Percentiles rank a stretch among this genome's conserved stretches.
Conservation (phyloP, 805 yeast species). For the Metschnikowia borealis region DNA sequence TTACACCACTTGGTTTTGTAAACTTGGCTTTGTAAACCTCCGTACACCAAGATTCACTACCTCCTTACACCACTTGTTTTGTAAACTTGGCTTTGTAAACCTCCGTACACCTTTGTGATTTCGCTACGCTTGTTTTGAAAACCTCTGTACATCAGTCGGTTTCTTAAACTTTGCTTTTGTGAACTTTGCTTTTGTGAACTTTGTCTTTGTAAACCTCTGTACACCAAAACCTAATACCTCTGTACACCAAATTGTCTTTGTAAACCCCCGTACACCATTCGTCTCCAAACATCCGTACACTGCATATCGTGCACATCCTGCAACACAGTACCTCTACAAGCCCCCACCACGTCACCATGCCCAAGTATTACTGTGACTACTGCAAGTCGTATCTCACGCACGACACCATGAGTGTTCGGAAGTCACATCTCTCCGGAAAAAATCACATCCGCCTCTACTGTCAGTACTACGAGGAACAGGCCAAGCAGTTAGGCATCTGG, state of each 20-base stretch:
- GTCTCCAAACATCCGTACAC: neutral
- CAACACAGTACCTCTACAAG: too few species aligned
- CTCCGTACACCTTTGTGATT: too few species aligned
- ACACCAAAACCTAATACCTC: too few species aligned
- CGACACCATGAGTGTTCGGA: constrained; percentile 81
- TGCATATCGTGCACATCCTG: neutral
- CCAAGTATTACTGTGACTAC: constrained; percentile 77
- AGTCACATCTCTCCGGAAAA: constrained; percentile 72
- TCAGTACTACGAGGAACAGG: constrained; percentile 60
- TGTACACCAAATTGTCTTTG: too few species aligned
- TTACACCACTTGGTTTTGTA: neutral
- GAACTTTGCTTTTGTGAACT: too few species aligned
- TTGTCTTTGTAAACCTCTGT: too few species aligned
- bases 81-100: too few species aligned
- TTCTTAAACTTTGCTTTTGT: too few species aligned
- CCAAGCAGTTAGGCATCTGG: constrained; percentile 32
- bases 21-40: neutral
- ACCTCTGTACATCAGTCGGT: neutral
- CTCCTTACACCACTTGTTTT: neutral
- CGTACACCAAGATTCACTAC: neutral
- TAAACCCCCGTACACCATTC: neutral
- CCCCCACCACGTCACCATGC: constrained; percentile 37
- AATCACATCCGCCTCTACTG: constrained; percentile 70
- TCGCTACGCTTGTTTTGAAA: too few species aligned
- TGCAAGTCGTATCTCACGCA: constrained; percentile 82